These are phyloP conservation scores for Quercus aquifolioides DNA, from an alignment of 306 rosid genomes.

Conservation along the genomic window DNA sequence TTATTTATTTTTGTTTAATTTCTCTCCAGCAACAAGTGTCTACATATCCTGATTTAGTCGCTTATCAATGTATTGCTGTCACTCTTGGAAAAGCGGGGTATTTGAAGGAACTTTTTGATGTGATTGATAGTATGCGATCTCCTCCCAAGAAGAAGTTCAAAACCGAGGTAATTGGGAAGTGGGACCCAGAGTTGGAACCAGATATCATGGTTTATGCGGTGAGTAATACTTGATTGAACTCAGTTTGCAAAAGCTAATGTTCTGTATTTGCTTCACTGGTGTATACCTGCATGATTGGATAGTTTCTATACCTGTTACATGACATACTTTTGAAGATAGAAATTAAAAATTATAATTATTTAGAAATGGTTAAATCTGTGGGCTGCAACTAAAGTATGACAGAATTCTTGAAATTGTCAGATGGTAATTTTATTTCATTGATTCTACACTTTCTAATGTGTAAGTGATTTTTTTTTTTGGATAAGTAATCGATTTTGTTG, in stretches of 20 bases:
- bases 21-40: conserved; percentile 80
- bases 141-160: conserved; percentile 82
- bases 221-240: conserved; percentile 31
- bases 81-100: conserved; percentile 96
- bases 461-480: background rate
- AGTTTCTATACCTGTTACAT: background rate
- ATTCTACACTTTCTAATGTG: background rate
- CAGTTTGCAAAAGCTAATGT: background rate
- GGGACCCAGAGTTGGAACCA: conserved; percentile 93
- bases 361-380: no score
- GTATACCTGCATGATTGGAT: background rate
- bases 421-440: background rate
- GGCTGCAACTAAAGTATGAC: background rate
- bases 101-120: conserved; percentile 88
- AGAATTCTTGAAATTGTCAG: background rate
- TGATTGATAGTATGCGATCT: conserved; percentile 77
- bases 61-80: conserved; percentile 82
- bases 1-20: conserved; percentile 22
- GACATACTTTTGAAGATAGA: background rate
- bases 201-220: conserved; percentile 81
- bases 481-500: no score
- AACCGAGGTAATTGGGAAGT: conserved; percentile 62
- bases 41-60: conserved; percentile 85
- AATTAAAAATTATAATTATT: background rate
- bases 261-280: background rate